Conservation (phyloP, 202 grass and related monocot species). For the Schoenoplectus tabernaemontani region DNA sequence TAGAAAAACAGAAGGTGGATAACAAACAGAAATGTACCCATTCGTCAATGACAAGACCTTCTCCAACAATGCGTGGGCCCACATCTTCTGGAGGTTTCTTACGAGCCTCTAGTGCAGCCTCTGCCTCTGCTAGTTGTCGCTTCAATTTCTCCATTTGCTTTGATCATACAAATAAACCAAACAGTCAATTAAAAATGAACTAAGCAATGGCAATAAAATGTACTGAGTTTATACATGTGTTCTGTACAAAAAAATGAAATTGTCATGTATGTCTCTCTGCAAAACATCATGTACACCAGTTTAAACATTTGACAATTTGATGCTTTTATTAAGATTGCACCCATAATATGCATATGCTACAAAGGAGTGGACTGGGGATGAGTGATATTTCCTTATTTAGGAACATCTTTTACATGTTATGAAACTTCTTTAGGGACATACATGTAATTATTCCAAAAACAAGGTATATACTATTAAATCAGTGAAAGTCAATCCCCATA, state of each 20-base stretch:
- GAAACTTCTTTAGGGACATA: not conserved
- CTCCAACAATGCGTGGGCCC: slow-evolving; percentile 58
- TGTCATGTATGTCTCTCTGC: not conserved
- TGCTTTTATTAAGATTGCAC: not conserved
- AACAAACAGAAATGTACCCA: slow-evolving; percentile 53
- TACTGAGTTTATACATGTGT: not conserved
- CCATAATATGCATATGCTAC: not conserved
- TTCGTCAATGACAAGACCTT: slow-evolving; percentile 98
- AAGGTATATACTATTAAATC: slow-evolving; percentile 1
- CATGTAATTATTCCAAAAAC: not conserved
- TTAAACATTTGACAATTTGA: not conserved
- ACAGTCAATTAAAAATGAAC: slow-evolving; percentile 15
- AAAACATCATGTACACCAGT: not conserved
- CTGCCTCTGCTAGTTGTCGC: slow-evolving; percentile 86
- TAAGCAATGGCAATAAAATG: not conserved
- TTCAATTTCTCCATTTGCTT: slow-evolving; percentile 97
- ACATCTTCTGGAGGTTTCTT: slow-evolving; percentile 90
- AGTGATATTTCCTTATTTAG: not conserved
- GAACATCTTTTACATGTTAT: not conserved
- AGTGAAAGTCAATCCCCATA: not conserved
- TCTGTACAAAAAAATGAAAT: not conserved
- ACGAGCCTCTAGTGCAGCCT: slow-evolving; percentile 81
- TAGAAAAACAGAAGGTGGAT: not conserved
- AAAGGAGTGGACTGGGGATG: not conserved
- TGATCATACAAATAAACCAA: not conserved